Evolutionary conservation across 441 rosid genomes (phyloP).

Genomic region (Hura crepitans): DNA sequence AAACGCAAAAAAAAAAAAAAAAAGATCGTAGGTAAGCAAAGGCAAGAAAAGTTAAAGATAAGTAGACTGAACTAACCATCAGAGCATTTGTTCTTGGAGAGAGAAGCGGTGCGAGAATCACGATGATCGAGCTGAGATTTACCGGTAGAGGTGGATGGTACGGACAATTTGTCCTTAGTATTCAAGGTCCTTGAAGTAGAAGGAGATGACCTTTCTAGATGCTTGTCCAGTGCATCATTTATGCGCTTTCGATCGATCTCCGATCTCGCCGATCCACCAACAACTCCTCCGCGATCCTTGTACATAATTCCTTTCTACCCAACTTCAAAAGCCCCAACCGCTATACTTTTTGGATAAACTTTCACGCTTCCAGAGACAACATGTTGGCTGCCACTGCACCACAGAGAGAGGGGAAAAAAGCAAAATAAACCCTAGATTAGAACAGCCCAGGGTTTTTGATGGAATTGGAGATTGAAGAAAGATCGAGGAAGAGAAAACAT

Average conservation of each 20-base stretch:
- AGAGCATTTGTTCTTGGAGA: conserved; percentile 52
- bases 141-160: conserved; percentile 62
- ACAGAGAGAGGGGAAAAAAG: not conserved
- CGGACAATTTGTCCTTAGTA: conserved; percentile 49
- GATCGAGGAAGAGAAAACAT: not conserved
- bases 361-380: conserved; percentile 21
- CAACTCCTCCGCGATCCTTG: conserved; percentile 51
- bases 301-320: conserved; percentile 39
- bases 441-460: conserved; percentile 2
- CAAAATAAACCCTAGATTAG: conserved; percentile 24
- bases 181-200: conserved; percentile 60
- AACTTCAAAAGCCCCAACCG: not conserved
- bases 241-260: conserved; percentile 79
- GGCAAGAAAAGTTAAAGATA: not conserved
- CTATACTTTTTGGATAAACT: not conserved
- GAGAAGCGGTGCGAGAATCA: conserved; percentile 44
- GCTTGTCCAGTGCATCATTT: conserved; percentile 80
- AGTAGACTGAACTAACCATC: conserved; percentile 43
- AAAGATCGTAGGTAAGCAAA: not conserved
- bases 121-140: conserved; percentile 63
- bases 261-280: conserved; percentile 56
- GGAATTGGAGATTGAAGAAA: conserved; percentile 1
- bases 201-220: conserved; percentile 76
- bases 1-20: not conserved
- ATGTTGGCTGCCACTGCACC: not conserved